Evolutionary conservation across 306 rosid species (phyloP).

Genomic region (Acacia acuminata): DNA sequence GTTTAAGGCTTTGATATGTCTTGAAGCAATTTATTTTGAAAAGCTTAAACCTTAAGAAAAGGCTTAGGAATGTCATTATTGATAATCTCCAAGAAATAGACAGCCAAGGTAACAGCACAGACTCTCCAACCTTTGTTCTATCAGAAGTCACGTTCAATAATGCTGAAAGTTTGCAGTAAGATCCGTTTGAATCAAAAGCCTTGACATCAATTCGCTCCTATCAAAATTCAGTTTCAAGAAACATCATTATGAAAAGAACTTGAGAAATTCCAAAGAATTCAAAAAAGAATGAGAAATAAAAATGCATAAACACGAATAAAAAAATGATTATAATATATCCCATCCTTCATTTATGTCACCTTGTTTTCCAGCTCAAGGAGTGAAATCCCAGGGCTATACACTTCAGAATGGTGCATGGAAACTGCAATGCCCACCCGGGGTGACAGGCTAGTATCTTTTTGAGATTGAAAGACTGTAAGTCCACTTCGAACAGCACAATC

Average conservation of each 20-base stretch:
- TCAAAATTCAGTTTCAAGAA: slow-evolving; percentile 32
- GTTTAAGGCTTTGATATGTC: background rate
- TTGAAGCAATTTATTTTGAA: background rate
- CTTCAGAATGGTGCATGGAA: slow-evolving; percentile 68
- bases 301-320: background rate
- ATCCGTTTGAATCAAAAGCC: slow-evolving; percentile 85
- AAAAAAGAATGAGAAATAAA: background rate
- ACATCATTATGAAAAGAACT: slow-evolving; percentile 29
- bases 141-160: slow-evolving; percentile 85
- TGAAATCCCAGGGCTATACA: slow-evolving; percentile 81
- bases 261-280: slow-evolving; percentile 17
- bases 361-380: slow-evolving; percentile 91
- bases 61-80: background rate
- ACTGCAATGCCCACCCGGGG: slow-evolving; percentile 90
- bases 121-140: slow-evolving; percentile 81
- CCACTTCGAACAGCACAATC: slow-evolving; percentile 75
- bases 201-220: slow-evolving; percentile 93
- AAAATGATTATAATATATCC: background rate
- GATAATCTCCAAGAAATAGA: background rate
- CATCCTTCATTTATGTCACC: slow-evolving; percentile 49
- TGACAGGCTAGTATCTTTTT: slow-evolving; percentile 70
- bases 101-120: slow-evolving; percentile 13
- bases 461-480: slow-evolving; percentile 64
- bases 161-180: slow-evolving; percentile 91
- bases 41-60: background rate